phyloP scores from a whole-genome alignment of 495 filamentous ascomycete species.

The Ascodesmis nigricans region DNA sequence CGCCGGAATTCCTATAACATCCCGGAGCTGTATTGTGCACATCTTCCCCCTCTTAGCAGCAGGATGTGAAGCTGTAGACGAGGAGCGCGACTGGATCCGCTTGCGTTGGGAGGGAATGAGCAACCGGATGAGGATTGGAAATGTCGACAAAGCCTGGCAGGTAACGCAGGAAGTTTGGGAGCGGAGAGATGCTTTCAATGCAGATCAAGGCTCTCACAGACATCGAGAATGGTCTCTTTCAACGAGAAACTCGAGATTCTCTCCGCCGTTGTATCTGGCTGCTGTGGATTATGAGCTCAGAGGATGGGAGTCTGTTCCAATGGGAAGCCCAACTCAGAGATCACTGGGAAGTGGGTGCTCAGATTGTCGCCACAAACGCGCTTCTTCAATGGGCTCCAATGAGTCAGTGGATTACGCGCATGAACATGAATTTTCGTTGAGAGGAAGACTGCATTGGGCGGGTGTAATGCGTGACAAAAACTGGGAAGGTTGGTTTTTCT shows the following conservation, averaged over 20 bases:
- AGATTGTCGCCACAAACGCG: too few relatives aligned
- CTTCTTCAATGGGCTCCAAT: too few relatives aligned
- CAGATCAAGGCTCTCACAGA: slow-evolving; percentile 1
- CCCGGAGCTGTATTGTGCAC: slow-evolving; percentile 48
- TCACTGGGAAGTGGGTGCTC: background rate
- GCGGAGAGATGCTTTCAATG: slow-evolving; percentile 27
- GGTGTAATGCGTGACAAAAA: slow-evolving; percentile 60
- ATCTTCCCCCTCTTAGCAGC: slow-evolving; percentile 56
- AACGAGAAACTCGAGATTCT: background rate
- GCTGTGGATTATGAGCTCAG: background rate
- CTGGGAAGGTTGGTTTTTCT: slow-evolving; percentile 60
- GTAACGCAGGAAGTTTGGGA: slow-evolving; percentile 36
- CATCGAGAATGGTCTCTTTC: background rate
- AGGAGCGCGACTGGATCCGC: slow-evolving; percentile 47
- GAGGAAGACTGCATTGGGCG: slow-evolving; percentile 50
- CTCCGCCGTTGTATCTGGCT: background rate
- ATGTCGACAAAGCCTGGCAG: slow-evolving; percentile 40
- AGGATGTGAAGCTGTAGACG: slow-evolving; percentile 42
- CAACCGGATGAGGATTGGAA: slow-evolving; percentile 44
- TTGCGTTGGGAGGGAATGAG: slow-evolving; percentile 43
- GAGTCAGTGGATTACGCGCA: too few relatives aligned
- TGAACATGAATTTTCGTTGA: slow-evolving; percentile 43
- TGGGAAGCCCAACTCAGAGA: background rate
- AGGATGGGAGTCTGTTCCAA: background rate
- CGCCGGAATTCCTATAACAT: slow-evolving; percentile 39